Conservation (phyloP, 805 yeast genomes). For the Barnettozyma vustinii region DNA sequence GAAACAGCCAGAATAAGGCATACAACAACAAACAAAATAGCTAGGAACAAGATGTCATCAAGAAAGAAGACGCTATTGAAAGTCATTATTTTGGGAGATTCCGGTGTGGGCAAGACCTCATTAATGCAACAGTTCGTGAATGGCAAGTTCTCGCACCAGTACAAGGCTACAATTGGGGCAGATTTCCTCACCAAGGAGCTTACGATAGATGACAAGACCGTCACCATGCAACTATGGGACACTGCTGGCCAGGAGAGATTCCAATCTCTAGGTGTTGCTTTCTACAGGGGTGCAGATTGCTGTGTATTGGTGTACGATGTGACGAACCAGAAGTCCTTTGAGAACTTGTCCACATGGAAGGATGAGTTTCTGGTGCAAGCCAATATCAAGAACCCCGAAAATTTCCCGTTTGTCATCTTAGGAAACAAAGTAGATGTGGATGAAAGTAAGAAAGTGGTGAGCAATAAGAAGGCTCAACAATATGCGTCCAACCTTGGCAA, state of each 20-base stretch:
- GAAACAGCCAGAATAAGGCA: background rate
- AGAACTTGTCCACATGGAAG: constrained; percentile 84
- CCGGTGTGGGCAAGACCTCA: constrained; percentile 97
- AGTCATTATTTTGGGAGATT: constrained; percentile 92
- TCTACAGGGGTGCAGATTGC: constrained; percentile 96
- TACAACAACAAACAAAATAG: background rate
- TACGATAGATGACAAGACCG: constrained; percentile 61
- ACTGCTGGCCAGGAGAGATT: constrained; percentile 98
- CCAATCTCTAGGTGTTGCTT: constrained; percentile 94
- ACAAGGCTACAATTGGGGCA: constrained; percentile 97
- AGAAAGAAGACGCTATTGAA: constrained; percentile 74
- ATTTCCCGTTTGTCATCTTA: constrained; percentile 90
- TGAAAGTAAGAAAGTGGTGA: constrained; percentile 74
- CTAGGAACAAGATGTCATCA: constrained; percentile 21
- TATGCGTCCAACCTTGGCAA: constrained; percentile 63
- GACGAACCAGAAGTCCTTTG: constrained; percentile 89
- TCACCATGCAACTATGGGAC: constrained; percentile 82
- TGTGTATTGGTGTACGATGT: constrained; percentile 95
- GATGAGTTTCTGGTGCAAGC: constrained; percentile 95
- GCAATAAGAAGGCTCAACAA: constrained; percentile 54
- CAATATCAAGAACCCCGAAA: constrained; percentile 87
- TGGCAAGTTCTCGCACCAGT: constrained; percentile 90
- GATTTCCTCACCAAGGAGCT: constrained; percentile 93
- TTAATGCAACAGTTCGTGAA: constrained; percentile 96
- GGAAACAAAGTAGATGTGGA: constrained; percentile 96